These are phyloP conservation scores for Ustulina deusta DNA, from an alignment of 2,329 filamentous ascomycete species.

Conservation along the genomic window DNA sequence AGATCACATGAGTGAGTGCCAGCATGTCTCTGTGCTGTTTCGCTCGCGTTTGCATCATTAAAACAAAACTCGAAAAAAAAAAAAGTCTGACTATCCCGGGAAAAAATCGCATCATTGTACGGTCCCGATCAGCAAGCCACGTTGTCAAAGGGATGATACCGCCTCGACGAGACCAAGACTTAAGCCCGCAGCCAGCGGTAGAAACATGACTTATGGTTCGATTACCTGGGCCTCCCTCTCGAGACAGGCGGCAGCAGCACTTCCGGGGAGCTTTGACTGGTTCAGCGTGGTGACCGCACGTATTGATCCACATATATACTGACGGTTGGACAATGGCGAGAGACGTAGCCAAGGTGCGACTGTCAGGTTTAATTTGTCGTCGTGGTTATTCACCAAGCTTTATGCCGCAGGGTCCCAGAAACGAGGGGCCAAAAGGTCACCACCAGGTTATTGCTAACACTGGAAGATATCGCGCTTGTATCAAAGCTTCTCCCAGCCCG, in stretches of 20 bases:
- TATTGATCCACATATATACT: slow-evolving; percentile 44
- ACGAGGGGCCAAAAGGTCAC: slow-evolving; percentile 23
- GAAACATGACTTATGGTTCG: slow-evolving; percentile 46
- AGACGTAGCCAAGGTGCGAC: slow-evolving; percentile 30
- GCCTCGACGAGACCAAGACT: slow-evolving; percentile 39
- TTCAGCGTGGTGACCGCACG: slow-evolving; percentile 41
- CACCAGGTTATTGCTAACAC: slow-evolving; percentile 43
- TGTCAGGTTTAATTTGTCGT: slow-evolving; percentile 24
- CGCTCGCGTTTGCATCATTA: slow-evolving; percentile 42
- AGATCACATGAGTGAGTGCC: slow-evolving; percentile 40
- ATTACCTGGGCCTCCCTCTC: slow-evolving; percentile 40
- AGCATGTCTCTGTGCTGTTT: slow-evolving; percentile 42
- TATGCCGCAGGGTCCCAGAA: slow-evolving; percentile 20
- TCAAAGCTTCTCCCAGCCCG: slow-evolving; percentile 39
- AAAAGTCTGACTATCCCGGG: slow-evolving; percentile 26
- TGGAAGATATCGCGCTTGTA: slow-evolving; percentile 41
- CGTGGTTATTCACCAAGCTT: slow-evolving; percentile 10
- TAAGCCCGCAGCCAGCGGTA: slow-evolving; percentile 49
- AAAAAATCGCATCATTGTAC: slow-evolving; percentile 21
- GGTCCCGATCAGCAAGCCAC: slow-evolving; percentile 51
- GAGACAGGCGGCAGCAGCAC: slow-evolving; percentile 41
- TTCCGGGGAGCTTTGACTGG: slow-evolving; percentile 37
- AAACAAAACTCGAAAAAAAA: slow-evolving; percentile 13
- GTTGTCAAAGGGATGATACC: slow-evolving; percentile 46
- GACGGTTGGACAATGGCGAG: slow-evolving; percentile 40